These are phyloP conservation scores for Pisolithus orientalis DNA, from an alignment of 768 basidiomycete genomes.

Conservation along the genomic window DNA sequence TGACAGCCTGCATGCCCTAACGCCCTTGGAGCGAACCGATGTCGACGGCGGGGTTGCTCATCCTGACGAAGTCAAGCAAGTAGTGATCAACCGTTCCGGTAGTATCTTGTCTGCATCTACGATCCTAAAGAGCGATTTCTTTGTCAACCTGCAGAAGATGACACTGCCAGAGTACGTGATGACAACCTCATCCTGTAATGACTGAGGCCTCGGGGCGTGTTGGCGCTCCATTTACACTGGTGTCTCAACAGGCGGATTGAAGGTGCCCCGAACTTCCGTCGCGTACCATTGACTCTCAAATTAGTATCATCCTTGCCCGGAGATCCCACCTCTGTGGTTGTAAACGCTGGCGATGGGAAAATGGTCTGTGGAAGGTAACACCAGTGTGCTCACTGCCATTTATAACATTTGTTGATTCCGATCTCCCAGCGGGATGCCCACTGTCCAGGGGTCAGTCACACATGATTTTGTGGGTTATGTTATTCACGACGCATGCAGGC, in stretches of 20 bases:
- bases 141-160: constrained; percentile 93
- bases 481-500: constrained; percentile 24
- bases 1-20: constrained; percentile 73
- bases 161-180: constrained; percentile 79
- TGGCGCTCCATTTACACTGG: background rate
- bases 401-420: constrained; percentile 18
- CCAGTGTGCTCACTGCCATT: background rate
- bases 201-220: background rate
- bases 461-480: background rate
- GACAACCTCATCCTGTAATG: background rate
- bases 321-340: constrained; percentile 33
- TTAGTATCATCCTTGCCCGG: constrained; percentile 22
- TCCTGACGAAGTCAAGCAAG: constrained; percentile 85
- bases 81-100: constrained; percentile 81
- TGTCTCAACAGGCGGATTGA: constrained; percentile 63
- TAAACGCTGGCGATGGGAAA: constrained; percentile 38
- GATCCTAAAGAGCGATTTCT: constrained; percentile 94
- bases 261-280: constrained; percentile 90
- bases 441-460: constrained; percentile 56
- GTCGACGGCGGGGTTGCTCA: constrained; percentile 64
- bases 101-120: constrained; percentile 85
- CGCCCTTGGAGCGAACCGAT: constrained; percentile 73
- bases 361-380: constrained; percentile 74
- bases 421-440: constrained; percentile 84
- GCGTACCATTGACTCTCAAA: constrained; percentile 57